Evolutionary conservation across 768 basidiomycete species (phyloP), one percentile per base, ranked within the genome.

Genomic region (Crassisporium funariophilum): DNA sequence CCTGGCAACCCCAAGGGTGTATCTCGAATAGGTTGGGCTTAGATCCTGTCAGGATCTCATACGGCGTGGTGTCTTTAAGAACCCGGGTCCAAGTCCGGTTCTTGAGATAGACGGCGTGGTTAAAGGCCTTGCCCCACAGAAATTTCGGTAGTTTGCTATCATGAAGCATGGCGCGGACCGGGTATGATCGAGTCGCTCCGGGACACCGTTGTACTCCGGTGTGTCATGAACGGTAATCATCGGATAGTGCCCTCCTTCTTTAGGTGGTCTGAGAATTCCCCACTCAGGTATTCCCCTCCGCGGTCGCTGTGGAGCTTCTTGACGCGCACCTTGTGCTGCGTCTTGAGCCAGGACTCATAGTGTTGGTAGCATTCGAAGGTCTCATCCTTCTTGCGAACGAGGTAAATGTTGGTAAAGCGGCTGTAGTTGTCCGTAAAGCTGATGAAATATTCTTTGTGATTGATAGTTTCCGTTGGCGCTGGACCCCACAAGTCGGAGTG

Each of bases 221-320:
- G 54, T 55, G 35, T 56, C 51, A 20, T 49, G 48, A 19, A 35
- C 35, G n/a, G 49, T 45, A 16, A 50, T 6, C 17, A 13, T 12
- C 43, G 15, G 15, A 21, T 23, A 27, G 44, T 50, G 1, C 49
- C 44, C 23, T 10, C 10, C 17, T 45, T 15, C 19, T 29, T 29
- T 16, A 55, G 45, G 27, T 50, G 40, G 21, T 21, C 36, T 13
- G 15, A 10, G 21, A 55, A 55, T 25, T 47, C 45, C 5, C 35
- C 9, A 15, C 34, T 34, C 11, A 35, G 34, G 23, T 55, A 55
- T 29, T 55, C 43, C 11, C 52, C 52, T 4, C 78, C 73, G 13
- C 60, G 57, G 57, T 81, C 75, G 0, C 64, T 68, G 33, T 65
- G 69, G 1, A 78, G 52, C 6, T 34, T 23, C 38, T 72, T 69